Base-by-base conservation (phyloP, 2,329 filamentous ascomycete genomes). In the Chrysoporthe austroafricana region DNA sequence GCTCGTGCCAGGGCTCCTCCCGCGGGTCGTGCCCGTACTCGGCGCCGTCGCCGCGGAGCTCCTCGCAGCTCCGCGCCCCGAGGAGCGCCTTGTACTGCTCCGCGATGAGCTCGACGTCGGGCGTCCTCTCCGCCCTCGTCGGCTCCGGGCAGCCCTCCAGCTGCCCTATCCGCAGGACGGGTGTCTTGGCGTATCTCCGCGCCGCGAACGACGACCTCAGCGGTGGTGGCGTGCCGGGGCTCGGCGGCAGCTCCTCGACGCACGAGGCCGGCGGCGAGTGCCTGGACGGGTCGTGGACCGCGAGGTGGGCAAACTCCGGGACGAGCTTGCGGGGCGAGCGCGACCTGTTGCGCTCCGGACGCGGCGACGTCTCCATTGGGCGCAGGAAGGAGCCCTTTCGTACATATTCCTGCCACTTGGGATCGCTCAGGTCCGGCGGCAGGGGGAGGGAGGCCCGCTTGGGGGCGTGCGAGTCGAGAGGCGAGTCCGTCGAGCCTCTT, bases 151-250 rank as follows among this genome's bases (percentile, higher is more conserved):
- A 72, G 54, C 69, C 75, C 68, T 86, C 84, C 2, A 84, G 77
- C 71, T 86, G 84, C 16, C 83, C 83, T 66, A 86, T 83, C 11
- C 77, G 76, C 54, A 79, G 79, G 32, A 86, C 82, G 0, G 84
- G 84, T 1, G 84, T 86, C 73, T 86, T 86, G 50, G 83, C 82
- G 63, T 82, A 81, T 42, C 82, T 80, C 66, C 83, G 79, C 71
- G 79, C 78, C 7, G 74, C 74, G 2, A 76, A 77, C 6, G 71
- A 65, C 2, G 70, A 65, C 1, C 75, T 71, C 8, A 56, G 39
- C 8, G 64, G 63, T 18, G 42, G 61, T 63, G 67, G 71, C 62
- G 72, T 72, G 21, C 39, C n/a, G 18, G 39, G n/a, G 16, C n/a
- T 13, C 7, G 32, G 46, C 9, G 65, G 67, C 16, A 42, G 61